These are phyloP conservation scores for Salix suchowensis DNA, from an alignment of 345 rosid species.

Conservation along the genomic window DNA sequence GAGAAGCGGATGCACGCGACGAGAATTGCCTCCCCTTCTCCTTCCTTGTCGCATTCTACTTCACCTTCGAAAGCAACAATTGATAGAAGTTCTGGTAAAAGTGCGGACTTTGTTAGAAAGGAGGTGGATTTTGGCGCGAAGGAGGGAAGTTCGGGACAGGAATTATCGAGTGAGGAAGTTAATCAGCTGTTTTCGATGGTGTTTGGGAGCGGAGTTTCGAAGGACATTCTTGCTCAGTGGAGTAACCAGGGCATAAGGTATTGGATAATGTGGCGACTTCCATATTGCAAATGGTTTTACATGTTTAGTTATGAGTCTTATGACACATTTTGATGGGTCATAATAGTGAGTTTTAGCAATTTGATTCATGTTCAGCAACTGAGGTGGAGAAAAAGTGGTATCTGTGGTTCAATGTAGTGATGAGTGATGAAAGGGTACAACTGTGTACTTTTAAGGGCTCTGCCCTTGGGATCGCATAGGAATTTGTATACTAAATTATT, in stretches of 20 bases:
- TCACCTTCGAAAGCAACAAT: slow-evolving; percentile 21
- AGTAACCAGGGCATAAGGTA: slow-evolving; percentile 98
- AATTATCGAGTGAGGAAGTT: slow-evolving; percentile 47
- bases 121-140: slow-evolving; percentile 27
- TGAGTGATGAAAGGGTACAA: not conserved
- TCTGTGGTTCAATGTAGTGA: not conserved
- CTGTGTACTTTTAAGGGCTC: not conserved
- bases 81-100: slow-evolving; percentile 9
- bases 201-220: slow-evolving; percentile 68
- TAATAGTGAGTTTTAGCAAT: not conserved
- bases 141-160: slow-evolving; percentile 25
- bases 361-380: not conserved
- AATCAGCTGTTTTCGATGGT: slow-evolving; percentile 63
- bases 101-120: slow-evolving; percentile 18
- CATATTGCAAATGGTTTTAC: not conserved
- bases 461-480: not conserved
- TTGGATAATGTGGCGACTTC: not conserved
- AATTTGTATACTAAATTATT: not conserved
- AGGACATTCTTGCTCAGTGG: slow-evolving; percentile 83
- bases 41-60: slow-evolving; percentile 8
- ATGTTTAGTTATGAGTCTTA: not conserved
- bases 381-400: not conserved
- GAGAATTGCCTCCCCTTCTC: slow-evolving; percentile 11
- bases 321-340: not conserved
- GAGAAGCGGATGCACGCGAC: slow-evolving; percentile 71